Evolutionary conservation across 2,329 filamentous ascomycete species (phyloP).

Genomic region (Spiromastix sp.): DNA sequence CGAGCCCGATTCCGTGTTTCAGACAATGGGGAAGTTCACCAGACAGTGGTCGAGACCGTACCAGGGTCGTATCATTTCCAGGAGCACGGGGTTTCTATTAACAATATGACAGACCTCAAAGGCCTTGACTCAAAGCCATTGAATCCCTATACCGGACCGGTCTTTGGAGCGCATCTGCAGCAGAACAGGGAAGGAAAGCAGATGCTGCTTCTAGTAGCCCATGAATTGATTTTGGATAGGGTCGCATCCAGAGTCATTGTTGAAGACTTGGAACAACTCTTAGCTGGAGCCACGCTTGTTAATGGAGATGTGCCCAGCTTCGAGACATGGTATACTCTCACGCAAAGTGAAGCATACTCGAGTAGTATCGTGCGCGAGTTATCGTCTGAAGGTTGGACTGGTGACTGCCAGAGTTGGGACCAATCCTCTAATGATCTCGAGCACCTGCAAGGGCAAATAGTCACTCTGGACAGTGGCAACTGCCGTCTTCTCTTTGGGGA

Average conservation of each 20-base stretch:
- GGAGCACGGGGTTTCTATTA: slow-evolving; percentile 13
- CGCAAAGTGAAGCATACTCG: slow-evolving; percentile 9
- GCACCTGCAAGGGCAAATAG: slow-evolving; percentile 24
- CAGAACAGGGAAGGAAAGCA: slow-evolving; percentile 20
- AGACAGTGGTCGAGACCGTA: slow-evolving; percentile 21
- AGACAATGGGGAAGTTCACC: slow-evolving; percentile 15
- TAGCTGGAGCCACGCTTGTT: slow-evolving; percentile 16
- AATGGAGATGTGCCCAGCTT: slow-evolving; percentile 23
- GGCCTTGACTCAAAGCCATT: slow-evolving; percentile 23
- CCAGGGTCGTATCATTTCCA: slow-evolving; percentile 20
- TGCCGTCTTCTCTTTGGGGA: slow-evolving; percentile 20
- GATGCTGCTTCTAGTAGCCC: slow-evolving; percentile 26
- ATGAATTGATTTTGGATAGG: slow-evolving; percentile 30
- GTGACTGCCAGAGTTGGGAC: slow-evolving; percentile 25
- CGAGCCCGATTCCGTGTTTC: no score
- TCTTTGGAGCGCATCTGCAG: slow-evolving; percentile 35
- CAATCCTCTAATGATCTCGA: slow-evolving; percentile 24
- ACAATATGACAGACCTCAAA: slow-evolving; percentile 17
- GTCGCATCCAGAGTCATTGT: slow-evolving; percentile 32
- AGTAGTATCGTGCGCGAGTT: slow-evolving; percentile 10
- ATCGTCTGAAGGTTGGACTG: slow-evolving; percentile 22
- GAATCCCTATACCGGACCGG: slow-evolving; percentile 26
- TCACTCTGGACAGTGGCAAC: slow-evolving; percentile 21
- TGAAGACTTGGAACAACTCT: slow-evolving; percentile 28
- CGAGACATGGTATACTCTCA: slow-evolving; percentile 25